Evolutionary conservation across 2,329 filamentous ascomycete species (phyloP), one percentile per base, ranked within the genome.

Genomic region (Achaetomium macrosporum): DNA sequence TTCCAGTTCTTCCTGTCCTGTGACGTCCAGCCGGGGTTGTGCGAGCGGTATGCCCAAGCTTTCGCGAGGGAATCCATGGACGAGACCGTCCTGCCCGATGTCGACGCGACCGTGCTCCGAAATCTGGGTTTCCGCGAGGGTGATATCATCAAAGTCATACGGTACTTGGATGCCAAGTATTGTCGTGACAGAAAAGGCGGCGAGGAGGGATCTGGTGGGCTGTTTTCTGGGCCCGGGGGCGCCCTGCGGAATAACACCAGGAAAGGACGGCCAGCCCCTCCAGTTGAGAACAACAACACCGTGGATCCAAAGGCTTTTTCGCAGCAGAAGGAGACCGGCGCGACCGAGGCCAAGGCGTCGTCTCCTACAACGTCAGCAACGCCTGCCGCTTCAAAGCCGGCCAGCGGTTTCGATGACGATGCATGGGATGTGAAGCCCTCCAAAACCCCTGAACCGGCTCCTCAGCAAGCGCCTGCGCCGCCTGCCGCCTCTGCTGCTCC

Each of bases 1-100:
- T 99, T 99, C 65, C 90, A 96, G 66, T 97, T 99, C 73, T 99
- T 99, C 76, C 74, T 99, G 39, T 84, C 85, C 58, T 95, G 90
- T 67, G 92, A 95, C 43, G 90, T 97, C 62, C 87, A 90, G 42
- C 88, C 92, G 45, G 89, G 95, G 54, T 84, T 96, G 42, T 99
- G 93, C 69, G 92, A 97, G 71, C 82, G 93, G 50, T 99, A 99
- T 66, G 85, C 91, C 1, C 88, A 90, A 65, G 89, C 90, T 2
- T 99, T 99, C 66, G 70, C 82, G 44, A 85, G 85, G 65, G 93
- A 99, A 66, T 93, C 91, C 20, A 97, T 99, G 90, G 91, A 95
- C 59, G 91, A 96, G 68, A 91, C 88, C 57, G 85, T 96, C 37
- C 72, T 97, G 54, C 87, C 90, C 3, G 93, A 97, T 63, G 92